Evolutionary conservation across 495 filamentous ascomycete species (phyloP), one percentile per base, ranked within the genome.

Genomic region (Talaromyces wortmannii): DNA sequence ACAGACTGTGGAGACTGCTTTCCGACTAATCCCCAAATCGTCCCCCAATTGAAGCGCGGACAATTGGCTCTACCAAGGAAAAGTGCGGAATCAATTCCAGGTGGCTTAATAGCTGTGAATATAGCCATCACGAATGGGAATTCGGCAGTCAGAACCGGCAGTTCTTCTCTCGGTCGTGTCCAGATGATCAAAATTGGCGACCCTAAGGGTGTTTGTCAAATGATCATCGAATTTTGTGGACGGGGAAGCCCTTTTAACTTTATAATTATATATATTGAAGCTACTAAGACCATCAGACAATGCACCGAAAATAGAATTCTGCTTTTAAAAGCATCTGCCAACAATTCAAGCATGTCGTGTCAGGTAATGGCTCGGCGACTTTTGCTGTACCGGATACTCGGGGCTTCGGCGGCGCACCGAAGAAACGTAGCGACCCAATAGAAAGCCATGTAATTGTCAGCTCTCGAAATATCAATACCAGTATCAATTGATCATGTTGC

Each of bases 51-150:
- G 16, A 47, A 47, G 45, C 10, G 16, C 16, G 45, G 16, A 47
- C 45, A 47, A 47, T 47, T 29, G 45, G 45, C 45, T 47, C n/a
- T 17, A 47, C 13, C 45, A 47, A 47, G 45, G 30, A 47, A 47
- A 47, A 47, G 13, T 29, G 45, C 45, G 45, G 45, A 47, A 47
- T 47, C 45, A 47, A 47, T 47, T 47, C 17, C 45, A 47, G 45
- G 17, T 3, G 13, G 45, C 45, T 17, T 47, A 18, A 47, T 23
- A 29, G 45, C 13, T 16, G 11, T 12, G 48, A 50, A 33, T 32
- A 13, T 31, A 10, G 48, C 12, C n/a, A 13, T 31, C 33, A 10
- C 3, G 12, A 50, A 50, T 13, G 3, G 11, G 23, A 7, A 33
- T 33, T 50, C 48, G 48, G 48, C 30, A 50, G 11, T 50, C 29